Base-by-base conservation (phyloP, 2,329 filamentous ascomycete genomes). In the Macrophomina pseudophaseolina region DNA sequence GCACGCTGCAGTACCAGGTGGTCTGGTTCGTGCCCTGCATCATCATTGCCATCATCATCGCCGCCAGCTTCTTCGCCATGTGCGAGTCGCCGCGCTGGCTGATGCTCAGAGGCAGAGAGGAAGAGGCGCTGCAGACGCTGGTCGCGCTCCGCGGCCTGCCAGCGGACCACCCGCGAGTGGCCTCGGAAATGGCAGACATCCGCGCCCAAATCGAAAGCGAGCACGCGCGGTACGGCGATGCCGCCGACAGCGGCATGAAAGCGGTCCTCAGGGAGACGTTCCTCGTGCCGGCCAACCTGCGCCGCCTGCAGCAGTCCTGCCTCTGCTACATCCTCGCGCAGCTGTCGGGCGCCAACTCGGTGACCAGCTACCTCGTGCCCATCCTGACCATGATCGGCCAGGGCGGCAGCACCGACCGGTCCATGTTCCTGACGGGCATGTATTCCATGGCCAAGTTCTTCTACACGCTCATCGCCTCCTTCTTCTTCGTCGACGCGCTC, bases 401-500 rank as follows among this genome's bases (percentile, higher is more conserved):
- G 1, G 69, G 67, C 1, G 70, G 75, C 1, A 73, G 72, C 1
- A 76, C 75, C 0, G 72, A 71, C 0, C 70, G 73, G 0, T 76
- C 71, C 23, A 72, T 84, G 7, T 80, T 82, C 53, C 70, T 82
- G 1, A 79, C 74, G 1, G 78, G 76, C 63, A 80, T 84, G 72
- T 83, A 83, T 62, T 75, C 74, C 9, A 70, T 83, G 52, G 73
- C 80, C 46, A 84, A 83, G 69, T 79, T 84, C 64, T 77, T 76
- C 60, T 81, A 75, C 67, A 76, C 75, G 5, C 62, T 83, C 1
- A 76, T 80, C 11, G 80, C 80, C 4, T 77, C 76, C 2, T 79
- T 84, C 66, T 80, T 83, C 70, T 78, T 83, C 66, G 76, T 82
- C 28, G 81, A 83, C 59, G 79, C 78, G 9, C 72, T 84, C 3